Evolutionary conservation across 179 eudicot species (phyloP).

Genomic region (Gypsophila paniculata): DNA sequence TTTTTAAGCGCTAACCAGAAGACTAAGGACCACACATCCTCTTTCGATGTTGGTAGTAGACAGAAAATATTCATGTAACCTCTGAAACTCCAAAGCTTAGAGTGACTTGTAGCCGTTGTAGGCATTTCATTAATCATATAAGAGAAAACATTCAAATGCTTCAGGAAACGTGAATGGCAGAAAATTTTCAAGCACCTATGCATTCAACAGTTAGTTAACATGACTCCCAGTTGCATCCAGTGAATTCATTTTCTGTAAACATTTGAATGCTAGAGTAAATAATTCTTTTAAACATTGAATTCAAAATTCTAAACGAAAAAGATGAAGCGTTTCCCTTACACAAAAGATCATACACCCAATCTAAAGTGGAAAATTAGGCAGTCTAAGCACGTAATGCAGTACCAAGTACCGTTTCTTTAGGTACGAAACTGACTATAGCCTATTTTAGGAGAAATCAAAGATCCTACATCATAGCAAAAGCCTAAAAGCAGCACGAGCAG

Average conservation of each 20-base stretch:
- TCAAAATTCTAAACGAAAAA: too few species aligned
- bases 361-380: not conserved
- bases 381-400: too few species aligned
- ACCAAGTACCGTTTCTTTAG: too few species aligned
- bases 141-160: not conserved
- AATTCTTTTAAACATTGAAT: too few species aligned
- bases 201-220: not conserved
- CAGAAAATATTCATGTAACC: not conserved
- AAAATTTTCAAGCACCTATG: not conserved
- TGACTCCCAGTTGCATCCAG: too few species aligned
- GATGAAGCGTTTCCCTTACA: too few species aligned
- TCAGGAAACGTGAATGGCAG: not conserved
- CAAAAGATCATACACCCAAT: too few species aligned
- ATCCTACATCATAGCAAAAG: not conserved
- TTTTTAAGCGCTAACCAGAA: not conserved
- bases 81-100: not conserved
- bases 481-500: not conserved
- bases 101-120: not conserved
- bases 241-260: too few species aligned
- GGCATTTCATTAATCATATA: not conserved
- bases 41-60: not conserved
- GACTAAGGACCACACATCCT: not conserved
- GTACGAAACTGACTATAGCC: too few species aligned
- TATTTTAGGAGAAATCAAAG: too few species aligned
- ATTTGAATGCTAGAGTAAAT: too few species aligned